phyloP scores from a whole-genome alignment of 2,329 filamentous ascomycete genomes.

The Hypoxylon sp. region DNA sequence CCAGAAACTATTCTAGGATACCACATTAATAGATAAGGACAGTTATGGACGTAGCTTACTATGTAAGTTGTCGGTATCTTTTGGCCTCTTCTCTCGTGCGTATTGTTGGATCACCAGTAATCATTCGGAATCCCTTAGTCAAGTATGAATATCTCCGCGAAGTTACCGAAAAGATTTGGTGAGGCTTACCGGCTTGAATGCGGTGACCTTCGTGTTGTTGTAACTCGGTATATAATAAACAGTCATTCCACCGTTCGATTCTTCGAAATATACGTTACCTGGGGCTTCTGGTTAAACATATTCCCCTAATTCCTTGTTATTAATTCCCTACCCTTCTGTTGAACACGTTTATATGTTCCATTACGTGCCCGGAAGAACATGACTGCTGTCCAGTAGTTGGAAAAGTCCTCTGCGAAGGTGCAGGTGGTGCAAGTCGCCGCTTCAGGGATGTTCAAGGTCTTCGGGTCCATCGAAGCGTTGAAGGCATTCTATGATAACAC shows the following conservation, averaged over 20 bases:
- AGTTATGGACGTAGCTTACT: constrained; percentile 39
- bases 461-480: constrained; percentile 50
- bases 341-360: constrained; percentile 53
- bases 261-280: constrained; percentile 50
- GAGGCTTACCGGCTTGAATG: constrained; percentile 55
- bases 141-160: constrained; percentile 23
- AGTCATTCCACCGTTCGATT: constrained; percentile 57
- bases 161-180: not conserved
- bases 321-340: constrained; percentile 38
- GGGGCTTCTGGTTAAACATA: not conserved
- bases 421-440: constrained; percentile 58
- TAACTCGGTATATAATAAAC: constrained; percentile 58
- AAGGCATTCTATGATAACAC: constrained; percentile 50
- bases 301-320: not conserved
- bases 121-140: constrained; percentile 57
- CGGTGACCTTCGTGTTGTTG: constrained; percentile 56
- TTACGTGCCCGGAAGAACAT: constrained; percentile 57
- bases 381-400: constrained; percentile 60
- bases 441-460: constrained; percentile 48
- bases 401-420: constrained; percentile 59
- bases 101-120: constrained; percentile 56
- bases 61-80: constrained; percentile 58
- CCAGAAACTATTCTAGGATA: not conserved
- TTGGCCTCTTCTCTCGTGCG: constrained; percentile 52
- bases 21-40: not conserved